These are phyloP conservation scores for Leccinum solheimii DNA, from an alignment of 1,284 basidiomycete species.

Conservation along the genomic window DNA sequence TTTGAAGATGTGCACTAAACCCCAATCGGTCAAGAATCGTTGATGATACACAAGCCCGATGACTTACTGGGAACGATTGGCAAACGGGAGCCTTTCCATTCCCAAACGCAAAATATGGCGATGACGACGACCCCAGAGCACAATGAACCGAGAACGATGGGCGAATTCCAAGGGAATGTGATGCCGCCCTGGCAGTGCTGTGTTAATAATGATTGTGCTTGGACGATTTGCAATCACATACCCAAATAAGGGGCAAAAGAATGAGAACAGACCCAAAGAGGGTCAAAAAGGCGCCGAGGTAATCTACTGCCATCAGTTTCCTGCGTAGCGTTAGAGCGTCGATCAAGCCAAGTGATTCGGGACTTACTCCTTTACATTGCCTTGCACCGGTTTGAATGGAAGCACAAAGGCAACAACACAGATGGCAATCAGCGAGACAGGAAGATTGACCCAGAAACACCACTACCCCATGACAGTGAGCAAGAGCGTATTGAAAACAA, in stretches of 20 bases:
- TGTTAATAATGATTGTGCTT: slow-evolving; percentile 5
- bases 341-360: background rate
- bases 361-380: slow-evolving; percentile 49
- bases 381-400: slow-evolving; percentile 65
- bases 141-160: slow-evolving; percentile 62
- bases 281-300: slow-evolving; percentile 58
- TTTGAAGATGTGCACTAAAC: slow-evolving; percentile 69
- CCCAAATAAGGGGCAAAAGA: slow-evolving; percentile 74
- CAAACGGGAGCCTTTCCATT: slow-evolving; percentile 67
- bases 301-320: slow-evolving; percentile 73
- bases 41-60: background rate
- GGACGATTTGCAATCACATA: slow-evolving; percentile 32
- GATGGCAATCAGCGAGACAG: slow-evolving; percentile 54
- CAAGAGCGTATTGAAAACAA: background rate
- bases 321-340: slow-evolving; percentile 28
- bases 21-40: background rate
- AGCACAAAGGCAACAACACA: slow-evolving; percentile 59
- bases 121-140: slow-evolving; percentile 57
- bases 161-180: slow-evolving; percentile 67
- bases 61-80: slow-evolving; percentile 68
- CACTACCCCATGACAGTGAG: slow-evolving; percentile 38
- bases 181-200: slow-evolving; percentile 54
- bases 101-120: slow-evolving; percentile 66
- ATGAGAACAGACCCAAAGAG: slow-evolving; percentile 63
- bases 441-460: slow-evolving; percentile 70